Base-by-base conservation (phyloP, 306 rosid species). In the Rubus parviflorus region DNA sequence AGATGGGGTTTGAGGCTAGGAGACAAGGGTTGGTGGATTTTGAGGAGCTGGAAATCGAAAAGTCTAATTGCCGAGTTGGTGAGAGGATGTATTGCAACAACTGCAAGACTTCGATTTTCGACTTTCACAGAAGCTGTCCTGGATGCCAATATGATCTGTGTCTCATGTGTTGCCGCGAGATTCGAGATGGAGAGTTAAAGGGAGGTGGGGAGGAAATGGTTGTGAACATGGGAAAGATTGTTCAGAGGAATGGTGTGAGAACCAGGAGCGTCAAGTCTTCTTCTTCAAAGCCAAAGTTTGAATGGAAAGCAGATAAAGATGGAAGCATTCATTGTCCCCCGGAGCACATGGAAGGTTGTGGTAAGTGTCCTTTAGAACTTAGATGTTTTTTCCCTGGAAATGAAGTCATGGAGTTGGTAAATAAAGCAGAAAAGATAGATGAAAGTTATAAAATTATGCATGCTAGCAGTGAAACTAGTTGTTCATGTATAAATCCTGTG, bases 61-160 rank as follows among this genome's bases (percentile, higher is more conserved):
- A 51, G 56, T 51, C 56, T 51, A 17, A 51, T 4, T 51, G 56
- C n/a, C 56, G n/a, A 14, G 56, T 51, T 51, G 56, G 56, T 51
- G 56, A 51, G 56, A 15, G 56, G 56, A 77, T 68, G 15, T 73
- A 77, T 3, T 51, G 98, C 67, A 80, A 90, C 88, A 89, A 88
- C 68, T 94, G 98, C 88, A 91, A 70, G 79, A 91, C 97, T 0
- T 94, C 98, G 11, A 91, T 94, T 79, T 86, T 86, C 85, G 90
- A 91, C 87, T 87, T 77, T 77, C 97, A 94, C 71, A 78, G 97
- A 87, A 94, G 88, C 83, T 94, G 98, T 73, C 66, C 80, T 72
- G 47, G 25, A 41, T 94, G 98, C 78, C 79, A 86, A 3, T 90
- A 88, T 65, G 98, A 94, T 83, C 84, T 94, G 20, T 94, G 98